Evolutionary conservation across 2,329 filamentous ascomycete species (phyloP), one percentile per base, ranked within the genome.

Genomic region (Nannizziopsis arthrosporioides): DNA sequence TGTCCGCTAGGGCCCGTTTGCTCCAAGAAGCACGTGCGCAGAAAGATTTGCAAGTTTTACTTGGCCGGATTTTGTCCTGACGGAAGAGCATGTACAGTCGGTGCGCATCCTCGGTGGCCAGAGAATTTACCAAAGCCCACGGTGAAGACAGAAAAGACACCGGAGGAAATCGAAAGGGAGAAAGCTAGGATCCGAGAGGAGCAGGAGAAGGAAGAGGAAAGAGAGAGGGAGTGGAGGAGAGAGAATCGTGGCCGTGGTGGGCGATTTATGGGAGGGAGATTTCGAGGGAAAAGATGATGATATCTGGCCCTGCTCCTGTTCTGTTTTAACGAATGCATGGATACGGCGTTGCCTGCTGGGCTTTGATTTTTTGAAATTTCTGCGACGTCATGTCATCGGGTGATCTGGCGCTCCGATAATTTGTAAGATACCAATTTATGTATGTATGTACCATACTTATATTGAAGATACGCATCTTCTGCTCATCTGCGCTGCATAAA

Each of bases 1-100:
- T 98, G 92, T 60, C 86, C 87, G 14, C 75, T 96, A 8, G 92
- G 92, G 0, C 88, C 89, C 1, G 70, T 78, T 51, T 98, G 92
- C 67, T 80, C 83, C 18, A 88, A 94, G 68, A 85, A 89, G 57
- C 92, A 98, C 67, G 82, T 94, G 49, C 79, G 88, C 51, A 81
- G 85, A 54, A 81, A 77, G 55, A 65, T 94, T 5, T 98, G 92
- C 63, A 74, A 74, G 1, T 94, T 83, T 64, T 98, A 94, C 62
- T 72, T 96, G 12, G 87, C 87, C 6, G 92, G 92, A 1, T 98
- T 98, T 71, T 98, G 92, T 63, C 92, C 92, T 0, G 84, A 94
- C 48, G 90, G 82, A 66, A 66, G 65, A 52, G 71, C 72, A 6
- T 98, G 92, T 68, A 81, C 80, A 61, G 78, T 83, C 54, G 85